Percentiles rank a stretch among this genome's conserved stretches.
Conservation (phyloP, 495 filamentous ascomycete genomes). For the Aspergillus conjunctus region DNA sequence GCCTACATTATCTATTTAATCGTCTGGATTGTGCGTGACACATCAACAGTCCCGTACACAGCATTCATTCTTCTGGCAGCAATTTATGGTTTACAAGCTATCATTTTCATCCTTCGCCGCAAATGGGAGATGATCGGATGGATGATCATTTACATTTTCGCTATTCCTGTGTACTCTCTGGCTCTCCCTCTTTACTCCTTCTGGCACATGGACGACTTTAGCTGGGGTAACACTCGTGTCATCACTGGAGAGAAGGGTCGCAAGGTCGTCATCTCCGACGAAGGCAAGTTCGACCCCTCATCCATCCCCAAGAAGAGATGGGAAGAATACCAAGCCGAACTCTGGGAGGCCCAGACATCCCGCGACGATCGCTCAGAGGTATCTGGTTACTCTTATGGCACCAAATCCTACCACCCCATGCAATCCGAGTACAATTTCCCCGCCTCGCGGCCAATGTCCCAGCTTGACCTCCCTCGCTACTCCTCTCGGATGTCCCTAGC, state of each 20-base stretch:
- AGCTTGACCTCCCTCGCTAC: slow-evolving; percentile 61
- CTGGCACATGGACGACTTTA: slow-evolving; percentile 99
- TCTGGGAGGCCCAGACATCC: slow-evolving; percentile 85
- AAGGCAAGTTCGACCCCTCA: slow-evolving; percentile 95
- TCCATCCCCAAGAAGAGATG: slow-evolving; percentile 96
- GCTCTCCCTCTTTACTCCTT: slow-evolving; percentile 93
- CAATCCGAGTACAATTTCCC: slow-evolving; percentile 51
- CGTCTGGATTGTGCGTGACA: slow-evolving; percentile 62
- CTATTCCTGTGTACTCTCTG: slow-evolving; percentile 89
- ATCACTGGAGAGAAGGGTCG: slow-evolving; percentile 95
- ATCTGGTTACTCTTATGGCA: slow-evolving; percentile 89
- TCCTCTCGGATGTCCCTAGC: slow-evolving; percentile 79
- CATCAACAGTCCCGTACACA: slow-evolving; percentile 70
- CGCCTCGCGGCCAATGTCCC: slow-evolving; percentile 72
- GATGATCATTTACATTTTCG: slow-evolving; percentile 95
- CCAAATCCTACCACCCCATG: slow-evolving; percentile 69
- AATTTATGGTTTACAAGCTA: slow-evolving; percentile 93
- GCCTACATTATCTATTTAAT: slow-evolving; percentile 91
- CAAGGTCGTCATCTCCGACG: slow-evolving; percentile 92
- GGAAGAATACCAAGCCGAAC: slow-evolving; percentile 97
- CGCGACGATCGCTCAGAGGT: slow-evolving; percentile 89
- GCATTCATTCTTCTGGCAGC: slow-evolving; percentile 88
- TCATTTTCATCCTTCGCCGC: slow-evolving; percentile 93
- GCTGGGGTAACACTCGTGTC: slow-evolving; percentile 94
- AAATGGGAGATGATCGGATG: slow-evolving; percentile 99